Base-by-base conservation (phyloP, 202 grass and related monocot genomes). In the Saccharum hybrid region DNA sequence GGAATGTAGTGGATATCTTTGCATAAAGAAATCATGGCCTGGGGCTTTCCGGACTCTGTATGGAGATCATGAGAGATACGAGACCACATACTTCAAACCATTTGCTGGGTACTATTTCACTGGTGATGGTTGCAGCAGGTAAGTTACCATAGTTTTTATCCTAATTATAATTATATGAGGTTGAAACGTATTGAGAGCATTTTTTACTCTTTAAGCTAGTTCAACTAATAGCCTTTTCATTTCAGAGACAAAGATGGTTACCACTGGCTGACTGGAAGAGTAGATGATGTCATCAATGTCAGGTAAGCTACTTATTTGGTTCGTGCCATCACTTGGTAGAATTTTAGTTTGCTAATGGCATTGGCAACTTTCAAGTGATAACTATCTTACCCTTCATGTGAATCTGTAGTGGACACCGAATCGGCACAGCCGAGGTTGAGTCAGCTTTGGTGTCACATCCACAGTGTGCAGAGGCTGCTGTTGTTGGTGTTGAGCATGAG, bases 1-100 rank as follows among this genome's bases (percentile, higher is more conserved):
- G 74, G 93, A 98, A 87, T 98, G 96, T 71, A 96, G 86, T 74
- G 96, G 96, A 65, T 98, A 98, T 84, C 96, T 98, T 96, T 98
- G 96, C 84, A 96, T 98, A 73, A 98, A 98, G 64, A 93, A 90
- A 19, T 98, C 96, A 34, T 98, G 96, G 96, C 96, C 96, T 70
- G 96, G 96, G 60, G 91, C 96, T 88, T 98, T 98, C 26, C 85
- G 96, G 10, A 96, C 96, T 72, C 93, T 98, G 18, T 94, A 88
- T 82, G 96, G 89, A 88, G 96, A 98, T 82, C 88, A 96, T 79
- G 96, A 98, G 48, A 98, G 96, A 98, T 98, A 98, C 56, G 93
- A 98, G 74, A 98, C 96, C 18, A 92, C 96, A 74, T 98, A 98
- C 85, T 98, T 94, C 63, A 98, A 96, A 89, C 93, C 96, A 75